Percentiles rank a stretch among this genome's conserved stretches.
Evolutionary conservation across 2,329 filamentous ascomycete genomes (phyloP).

Genomic region (Arthroderma sp.): DNA sequence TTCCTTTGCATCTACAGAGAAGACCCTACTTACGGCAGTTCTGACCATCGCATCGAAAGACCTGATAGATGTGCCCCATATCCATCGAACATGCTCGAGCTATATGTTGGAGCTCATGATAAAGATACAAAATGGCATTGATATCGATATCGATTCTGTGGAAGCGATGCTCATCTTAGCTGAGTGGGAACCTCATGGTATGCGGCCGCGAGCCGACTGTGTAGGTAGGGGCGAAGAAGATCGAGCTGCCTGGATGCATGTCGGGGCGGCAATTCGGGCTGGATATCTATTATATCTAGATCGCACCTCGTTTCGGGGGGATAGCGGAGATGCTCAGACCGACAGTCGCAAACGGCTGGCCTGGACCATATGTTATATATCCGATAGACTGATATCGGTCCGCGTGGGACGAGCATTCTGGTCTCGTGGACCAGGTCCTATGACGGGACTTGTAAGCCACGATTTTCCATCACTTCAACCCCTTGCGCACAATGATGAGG

Average conservation of each 20-base stretch:
- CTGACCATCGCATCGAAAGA: conserved; percentile 60
- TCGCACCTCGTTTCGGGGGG: conserved; percentile 51
- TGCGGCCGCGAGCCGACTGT: conserved; percentile 45
- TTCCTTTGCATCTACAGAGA: conserved; percentile 47
- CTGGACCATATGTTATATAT: conserved; percentile 57
- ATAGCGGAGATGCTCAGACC: conserved; percentile 45
- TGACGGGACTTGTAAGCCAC: conserved; percentile 49
- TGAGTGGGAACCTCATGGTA: conserved; percentile 58
- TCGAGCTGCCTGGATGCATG: conserved; percentile 64
- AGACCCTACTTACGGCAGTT: conserved; percentile 55
- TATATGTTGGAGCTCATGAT: conserved; percentile 59
- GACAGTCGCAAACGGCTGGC: conserved; percentile 52
- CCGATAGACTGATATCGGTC: conserved; percentile 55
- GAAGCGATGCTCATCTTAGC: conserved; percentile 57
- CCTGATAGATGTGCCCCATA: conserved; percentile 47
- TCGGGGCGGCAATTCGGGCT: conserved; percentile 54
- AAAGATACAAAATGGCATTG: conserved; percentile 51
- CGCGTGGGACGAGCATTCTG: conserved; percentile 60
- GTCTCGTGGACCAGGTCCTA: conserved; percentile 56
- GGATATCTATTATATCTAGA: conserved; percentile 60
- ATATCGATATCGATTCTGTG: conserved; percentile 56
- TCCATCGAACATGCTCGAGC: conserved; percentile 53
- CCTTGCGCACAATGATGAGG: conserved; percentile 45
- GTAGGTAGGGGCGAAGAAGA: conserved; percentile 62
- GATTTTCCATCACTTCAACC: conserved; percentile 56